Base-by-base conservation (phyloP, 108 stramenopile genomes). In the Cyclotella kingstonii region DNA sequence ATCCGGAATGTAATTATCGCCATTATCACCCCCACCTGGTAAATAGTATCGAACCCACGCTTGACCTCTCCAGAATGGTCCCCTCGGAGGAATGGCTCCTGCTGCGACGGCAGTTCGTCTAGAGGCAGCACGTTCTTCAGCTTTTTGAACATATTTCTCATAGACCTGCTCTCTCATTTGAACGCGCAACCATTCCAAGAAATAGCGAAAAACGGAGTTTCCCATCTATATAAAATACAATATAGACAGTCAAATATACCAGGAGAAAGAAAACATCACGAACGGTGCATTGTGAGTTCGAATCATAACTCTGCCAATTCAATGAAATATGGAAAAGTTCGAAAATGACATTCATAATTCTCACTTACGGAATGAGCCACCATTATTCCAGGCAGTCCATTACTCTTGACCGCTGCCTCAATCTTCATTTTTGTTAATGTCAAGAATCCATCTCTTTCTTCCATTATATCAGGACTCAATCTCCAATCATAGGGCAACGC, bases 401-500 rank as follows among this genome's bases (percentile, higher is more conserved):
- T 88, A 17, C 68, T 63, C 28, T 78, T 64, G 17, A 91, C 90
- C 11, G 86, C 84, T 5, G 84, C 90, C 62, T 94, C 89, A 42
- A 54, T 68, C 54, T 61, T 76, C 56, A 31, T 60, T 31, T 34
- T 46, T 29, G 41, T 35, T 12, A 44, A 30, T 2, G 57, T 48
- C 35, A 74, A 68, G 22, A 51, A 59, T 30, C 57, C 66, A 46
- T 74, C 73, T 31, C 73, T 56, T 21, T 33, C 57, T 60, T 93
- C 82, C 84, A 93, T 81, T 26, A 77, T 79, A 56, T 84, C 76
- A 4, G 88, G 85, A 9, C 76, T 63, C 8, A 90, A 68, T 47
- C 93, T 76, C 93, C 93, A 94, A 70, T 94, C 93, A 67, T 89
- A 94, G 5, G 89, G 89, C 39, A 94, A 67, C 5, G 84, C 93